A percentile compares a stretch with the other conserved stretches of the same genome.
These are phyloP conservation scores for Amesomyces nigricolor DNA, from an alignment of 2,329 filamentous ascomycete species.

Conservation along the genomic window DNA sequence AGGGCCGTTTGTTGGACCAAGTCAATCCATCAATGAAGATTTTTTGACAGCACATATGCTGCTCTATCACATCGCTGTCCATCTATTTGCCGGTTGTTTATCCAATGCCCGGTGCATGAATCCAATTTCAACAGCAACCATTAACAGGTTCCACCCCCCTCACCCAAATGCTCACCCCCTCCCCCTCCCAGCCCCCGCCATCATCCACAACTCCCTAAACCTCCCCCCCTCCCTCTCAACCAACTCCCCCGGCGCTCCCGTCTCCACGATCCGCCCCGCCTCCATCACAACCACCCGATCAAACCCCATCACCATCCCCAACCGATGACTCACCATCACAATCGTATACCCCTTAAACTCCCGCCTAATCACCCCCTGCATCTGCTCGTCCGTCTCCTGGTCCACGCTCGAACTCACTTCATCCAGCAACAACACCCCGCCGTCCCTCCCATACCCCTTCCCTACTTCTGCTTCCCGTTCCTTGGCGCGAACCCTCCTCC, in stretches of 20 bases:
- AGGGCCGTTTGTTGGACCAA: neutral
- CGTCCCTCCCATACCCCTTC: neutral
- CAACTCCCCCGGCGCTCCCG: constrained; percentile 17
- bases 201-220: neutral
- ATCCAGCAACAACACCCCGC: constrained; percentile 36
- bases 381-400: constrained; percentile 36
- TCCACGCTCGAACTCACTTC: constrained; percentile 42
- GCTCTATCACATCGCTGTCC: no score
- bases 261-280: constrained; percentile 42
- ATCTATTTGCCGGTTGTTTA: no score
- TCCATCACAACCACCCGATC: constrained; percentile 49
- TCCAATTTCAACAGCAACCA: no score
- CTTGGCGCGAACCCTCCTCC: constrained; percentile 26
- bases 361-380: constrained; percentile 37
- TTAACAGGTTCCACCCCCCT: no score
- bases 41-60: neutral
- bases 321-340: constrained; percentile 41
- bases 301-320: constrained; percentile 48
- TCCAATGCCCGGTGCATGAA: no score
- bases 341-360: constrained; percentile 48
- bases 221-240: neutral
- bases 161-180: no score
- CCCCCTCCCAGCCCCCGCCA: no score
- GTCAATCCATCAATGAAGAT: neutral
- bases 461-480: neutral